A percentile compares a stretch with the other conserved stretches of the same genome.
Conservation (phyloP, 2,329 filamentous ascomycete species). For the Furcasterigmium furcatum region DNA sequence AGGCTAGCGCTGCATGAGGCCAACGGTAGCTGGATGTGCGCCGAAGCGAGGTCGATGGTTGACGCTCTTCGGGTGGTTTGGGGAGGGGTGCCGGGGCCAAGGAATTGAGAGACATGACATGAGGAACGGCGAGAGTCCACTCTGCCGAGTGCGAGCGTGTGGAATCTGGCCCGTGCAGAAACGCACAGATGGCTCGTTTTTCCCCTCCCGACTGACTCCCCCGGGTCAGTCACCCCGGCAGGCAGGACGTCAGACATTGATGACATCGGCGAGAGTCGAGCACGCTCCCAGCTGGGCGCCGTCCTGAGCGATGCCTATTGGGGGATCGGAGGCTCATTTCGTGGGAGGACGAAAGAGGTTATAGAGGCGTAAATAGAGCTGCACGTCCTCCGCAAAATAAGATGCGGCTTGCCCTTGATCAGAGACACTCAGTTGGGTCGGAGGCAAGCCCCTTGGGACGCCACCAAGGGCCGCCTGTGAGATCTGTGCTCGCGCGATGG, state of each 20-base stretch:
- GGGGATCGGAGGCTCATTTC: not conserved
- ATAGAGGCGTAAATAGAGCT: not conserved
- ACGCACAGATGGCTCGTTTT: too few relatives aligned
- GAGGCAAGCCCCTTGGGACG: not conserved
- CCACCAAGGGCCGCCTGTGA: not conserved
- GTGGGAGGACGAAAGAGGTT: not conserved
- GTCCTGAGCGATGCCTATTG: too few relatives aligned
- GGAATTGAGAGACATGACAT: not conserved
- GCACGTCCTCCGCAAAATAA: conserved; percentile 10
- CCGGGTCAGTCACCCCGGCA: too few relatives aligned
- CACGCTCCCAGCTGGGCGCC: too few relatives aligned
- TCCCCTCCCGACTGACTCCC: too few relatives aligned
- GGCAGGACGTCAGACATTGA: too few relatives aligned
- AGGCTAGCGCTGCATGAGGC: not conserved
- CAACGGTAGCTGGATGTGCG: not conserved
- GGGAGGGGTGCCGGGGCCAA: not conserved
- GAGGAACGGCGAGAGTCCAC: not conserved
- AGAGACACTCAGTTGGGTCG: not conserved
- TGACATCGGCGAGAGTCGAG: too few relatives aligned
- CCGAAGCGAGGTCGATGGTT: not conserved
- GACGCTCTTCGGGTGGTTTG: too few relatives aligned
- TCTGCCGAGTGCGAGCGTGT: not conserved
- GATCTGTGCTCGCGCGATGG: not conserved
- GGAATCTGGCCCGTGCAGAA: too few relatives aligned
- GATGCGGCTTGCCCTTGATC: conserved; percentile 10